Evolutionary conservation across 1,139 yeast genomes (phyloP).

Genomic region (Candida mesenterica): DNA sequence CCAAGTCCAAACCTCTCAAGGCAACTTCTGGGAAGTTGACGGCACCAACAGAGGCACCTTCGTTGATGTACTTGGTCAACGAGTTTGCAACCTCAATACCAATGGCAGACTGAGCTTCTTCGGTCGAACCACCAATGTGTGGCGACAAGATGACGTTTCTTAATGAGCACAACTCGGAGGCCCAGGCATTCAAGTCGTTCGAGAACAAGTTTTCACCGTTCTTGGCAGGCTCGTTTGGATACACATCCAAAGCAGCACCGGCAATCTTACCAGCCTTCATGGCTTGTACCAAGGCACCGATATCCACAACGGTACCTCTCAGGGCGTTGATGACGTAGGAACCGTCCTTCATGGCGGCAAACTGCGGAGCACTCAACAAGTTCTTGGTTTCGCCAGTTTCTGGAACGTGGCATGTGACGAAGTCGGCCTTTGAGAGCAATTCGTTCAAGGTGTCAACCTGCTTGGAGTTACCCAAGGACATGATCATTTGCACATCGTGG

Average conservation of each 20-base stretch:
- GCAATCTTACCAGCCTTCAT: slow-evolving; percentile 92
- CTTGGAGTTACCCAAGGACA: slow-evolving; percentile 96
- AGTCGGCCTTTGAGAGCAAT: slow-evolving; percentile 77
- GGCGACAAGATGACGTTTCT: slow-evolving; percentile 93
- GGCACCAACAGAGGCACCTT: slow-evolving; percentile 94
- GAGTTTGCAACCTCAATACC: slow-evolving; percentile 93
- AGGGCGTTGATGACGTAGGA: slow-evolving; percentile 93
- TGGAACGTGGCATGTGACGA: slow-evolving; percentile 92
- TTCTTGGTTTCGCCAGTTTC: slow-evolving; percentile 90
- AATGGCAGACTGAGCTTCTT: slow-evolving; percentile 97
- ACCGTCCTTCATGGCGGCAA: slow-evolving; percentile 96
- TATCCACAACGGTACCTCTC: slow-evolving; percentile 96
- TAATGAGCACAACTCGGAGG: slow-evolving; percentile 75
- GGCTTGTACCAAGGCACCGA: slow-evolving; percentile 89
- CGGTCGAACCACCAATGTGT: slow-evolving; percentile 98
- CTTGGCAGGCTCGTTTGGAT: slow-evolving; percentile 96
- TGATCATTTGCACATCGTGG: slow-evolving; percentile 88
- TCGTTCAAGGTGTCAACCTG: slow-evolving; percentile 87
- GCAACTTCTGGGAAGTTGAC: slow-evolving; percentile 99
- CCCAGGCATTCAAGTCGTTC: slow-evolving; percentile 76
- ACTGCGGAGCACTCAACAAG: slow-evolving; percentile 85
- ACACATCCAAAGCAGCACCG: slow-evolving; percentile 97
- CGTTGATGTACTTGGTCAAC: slow-evolving; percentile 87
- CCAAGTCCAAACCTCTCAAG: slow-evolving; percentile 83
- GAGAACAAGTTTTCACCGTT: slow-evolving; percentile 83